Evolutionary conservation across 768 basidiomycete genomes (phyloP), one percentile per base, ranked within the genome.

Genomic region (Lactifluus subvellereus): DNA sequence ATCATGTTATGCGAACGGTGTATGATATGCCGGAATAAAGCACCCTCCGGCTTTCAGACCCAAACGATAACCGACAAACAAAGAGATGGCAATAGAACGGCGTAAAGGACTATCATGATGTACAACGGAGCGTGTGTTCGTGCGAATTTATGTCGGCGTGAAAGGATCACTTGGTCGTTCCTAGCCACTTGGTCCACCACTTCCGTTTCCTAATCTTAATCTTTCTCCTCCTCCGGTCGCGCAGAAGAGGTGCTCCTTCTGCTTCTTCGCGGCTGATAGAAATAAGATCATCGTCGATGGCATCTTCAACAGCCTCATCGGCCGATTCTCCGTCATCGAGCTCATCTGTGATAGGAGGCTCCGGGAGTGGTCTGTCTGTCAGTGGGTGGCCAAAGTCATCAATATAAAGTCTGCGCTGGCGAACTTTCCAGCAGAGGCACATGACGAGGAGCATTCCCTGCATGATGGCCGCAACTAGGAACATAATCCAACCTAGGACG

Each of bases 361-460:
- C 68, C 7, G 71, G 67, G 14, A 48, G 62, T 8, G 55, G 59
- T 37, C 58, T 54, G 30, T 42, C 33, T 33, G 53, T 66, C 16
- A 83, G 71, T 0, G 85, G 82, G 43, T 80, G 78, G 1, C 95
- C 95, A 69, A 97, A 98, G 74, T 98, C 95, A 71, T 98, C 92
- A 54, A 98, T 82, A 16, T 84, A 83, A 18, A 91, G 80, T 43
- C 77, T 76, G 54, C 74, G 78, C 70, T 98, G 95, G 14, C 95
- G 82, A 38, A 83, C 67, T 73, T 88, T 93, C 90, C 93, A 98
- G 8, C 80, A 68, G 11, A 97, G 71, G 70, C 97, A 99, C 85
- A 98, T 89, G 61, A 80, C 72, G 62, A 98, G 80, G 8, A 98
- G 82, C 40, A 77, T 79, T 1, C 84, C 86, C 73, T 98, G 97